phyloP scores from a whole-genome alignment of 495 filamentous ascomycete genomes.

The Chaetomidium leptoderma region DNA sequence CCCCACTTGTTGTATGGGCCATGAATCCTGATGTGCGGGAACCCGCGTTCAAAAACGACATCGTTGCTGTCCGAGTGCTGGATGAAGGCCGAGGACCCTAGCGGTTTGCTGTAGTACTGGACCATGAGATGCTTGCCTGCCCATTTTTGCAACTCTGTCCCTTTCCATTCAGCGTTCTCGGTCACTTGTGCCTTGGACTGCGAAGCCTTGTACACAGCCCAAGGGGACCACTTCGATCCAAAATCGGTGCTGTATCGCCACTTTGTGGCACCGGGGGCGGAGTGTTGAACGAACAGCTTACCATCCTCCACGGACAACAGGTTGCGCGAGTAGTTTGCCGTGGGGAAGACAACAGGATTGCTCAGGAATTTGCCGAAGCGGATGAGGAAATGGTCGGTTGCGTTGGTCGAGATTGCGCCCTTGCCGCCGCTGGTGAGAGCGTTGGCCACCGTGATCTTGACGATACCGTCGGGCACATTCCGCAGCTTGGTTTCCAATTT shows the following conservation, averaged over 20 bases:
- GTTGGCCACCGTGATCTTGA: conserved; percentile 58
- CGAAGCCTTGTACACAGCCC: conserved; percentile 51
- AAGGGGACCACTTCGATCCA: conserved; percentile 56
- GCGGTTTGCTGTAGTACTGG: conserved; percentile 63
- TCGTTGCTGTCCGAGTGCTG: conserved; percentile 55
- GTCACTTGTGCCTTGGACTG: conserved; percentile 41
- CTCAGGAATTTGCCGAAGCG: conserved; percentile 45
- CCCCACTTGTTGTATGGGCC: conserved; percentile 66
- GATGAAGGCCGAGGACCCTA: conserved; percentile 60
- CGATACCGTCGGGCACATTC: conserved; percentile 62
- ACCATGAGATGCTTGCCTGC: conserved; percentile 60
- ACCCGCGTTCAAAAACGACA: conserved; percentile 47
- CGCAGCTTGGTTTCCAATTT: conserved; percentile 50
- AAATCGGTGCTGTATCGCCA: conserved; percentile 64
- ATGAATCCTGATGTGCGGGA: conserved; percentile 59
- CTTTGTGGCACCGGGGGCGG: conserved; percentile 59
- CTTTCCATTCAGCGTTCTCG: conserved; percentile 49
- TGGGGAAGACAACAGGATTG: conserved; percentile 57
- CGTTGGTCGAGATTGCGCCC: conserved; percentile 41
- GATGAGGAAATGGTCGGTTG: conserved; percentile 51
- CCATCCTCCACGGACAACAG: conserved; percentile 42
- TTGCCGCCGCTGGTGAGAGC: conserved; percentile 35
- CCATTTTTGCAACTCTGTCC: conserved; percentile 60
- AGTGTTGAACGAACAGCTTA: conserved; percentile 50
- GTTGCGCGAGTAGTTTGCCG: conserved; percentile 55